Evolutionary conservation across 371 early-diverging fungal species (phyloP).

Genomic region (Lichtheimia ornata): DNA sequence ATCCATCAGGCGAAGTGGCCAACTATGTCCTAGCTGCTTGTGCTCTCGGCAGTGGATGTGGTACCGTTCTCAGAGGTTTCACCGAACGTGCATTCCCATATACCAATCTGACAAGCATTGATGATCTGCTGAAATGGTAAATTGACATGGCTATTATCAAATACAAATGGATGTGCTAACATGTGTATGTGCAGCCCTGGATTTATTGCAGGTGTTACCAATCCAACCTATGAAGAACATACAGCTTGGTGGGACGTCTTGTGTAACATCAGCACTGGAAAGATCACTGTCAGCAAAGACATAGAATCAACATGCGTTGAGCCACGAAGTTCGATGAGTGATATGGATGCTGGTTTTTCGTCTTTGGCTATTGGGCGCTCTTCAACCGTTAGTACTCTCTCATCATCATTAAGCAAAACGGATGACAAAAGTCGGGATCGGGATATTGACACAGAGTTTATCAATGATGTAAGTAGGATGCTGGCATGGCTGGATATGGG

Average conservation of each 20-base stretch:
- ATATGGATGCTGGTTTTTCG: constrained; percentile 18
- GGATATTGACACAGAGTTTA: constrained; percentile 62
- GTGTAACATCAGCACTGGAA: constrained; percentile 90
- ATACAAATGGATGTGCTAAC: too few relatives aligned
- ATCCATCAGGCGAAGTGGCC: constrained; percentile 91
- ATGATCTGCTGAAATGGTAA: constrained; percentile 80
- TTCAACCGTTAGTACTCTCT: constrained; percentile 10
- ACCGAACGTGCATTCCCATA: constrained; percentile 93
- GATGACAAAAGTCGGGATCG: constrained; percentile 24
- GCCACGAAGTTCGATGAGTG: constrained; percentile 1
- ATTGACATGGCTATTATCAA: not conserved
- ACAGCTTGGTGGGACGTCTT: constrained; percentile 95
- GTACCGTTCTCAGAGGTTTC: constrained; percentile 81
- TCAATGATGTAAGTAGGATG: constrained; percentile 54
- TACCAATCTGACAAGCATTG: constrained; percentile 83
- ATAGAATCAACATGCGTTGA: constrained; percentile 43
- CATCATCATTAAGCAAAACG: constrained; percentile 9
- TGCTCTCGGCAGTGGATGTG: constrained; percentile 89
- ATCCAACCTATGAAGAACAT: constrained; percentile 92
- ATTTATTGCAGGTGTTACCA: constrained; percentile 96
- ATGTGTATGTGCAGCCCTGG: constrained; percentile 61
- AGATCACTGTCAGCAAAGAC: constrained; percentile 85
- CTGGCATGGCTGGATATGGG: not conserved
- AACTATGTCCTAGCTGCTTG: constrained; percentile 91
- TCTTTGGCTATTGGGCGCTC: constrained; percentile 23